phyloP scores from a whole-genome alignment of 805 yeast genomes.

The Metschnikowia noctiluminum region DNA sequence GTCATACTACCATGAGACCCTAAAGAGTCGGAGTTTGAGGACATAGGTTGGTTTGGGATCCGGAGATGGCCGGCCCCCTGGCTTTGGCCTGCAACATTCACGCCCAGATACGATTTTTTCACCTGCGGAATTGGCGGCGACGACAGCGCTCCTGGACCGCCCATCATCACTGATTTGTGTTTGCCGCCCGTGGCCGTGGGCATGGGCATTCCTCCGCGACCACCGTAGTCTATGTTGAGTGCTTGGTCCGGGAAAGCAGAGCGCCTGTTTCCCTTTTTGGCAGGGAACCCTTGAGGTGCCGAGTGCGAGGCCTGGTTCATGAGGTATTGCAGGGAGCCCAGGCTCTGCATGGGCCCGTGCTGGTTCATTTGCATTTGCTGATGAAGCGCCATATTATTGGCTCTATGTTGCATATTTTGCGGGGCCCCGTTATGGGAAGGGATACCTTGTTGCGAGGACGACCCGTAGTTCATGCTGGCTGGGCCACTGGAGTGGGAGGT shows the following conservation, averaged over 20 bases:
- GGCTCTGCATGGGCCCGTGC: constrained; percentile 13
- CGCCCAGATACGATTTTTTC: constrained; percentile 13
- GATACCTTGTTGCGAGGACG: too few species aligned
- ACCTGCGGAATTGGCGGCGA: constrained; percentile 17
- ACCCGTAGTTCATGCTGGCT: constrained; percentile 1
- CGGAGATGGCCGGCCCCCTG: constrained; percentile 8
- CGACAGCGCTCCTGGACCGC: constrained; percentile 16
- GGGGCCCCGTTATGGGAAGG: neutral
- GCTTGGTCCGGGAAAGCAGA: constrained; percentile 33
- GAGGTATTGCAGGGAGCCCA: constrained; percentile 9
- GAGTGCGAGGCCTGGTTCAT: constrained; percentile 5
- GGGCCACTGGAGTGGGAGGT: constrained; percentile 1
- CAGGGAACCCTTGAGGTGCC: constrained; percentile 6
- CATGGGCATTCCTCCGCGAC: constrained; percentile 48
- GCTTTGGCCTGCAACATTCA: neutral
- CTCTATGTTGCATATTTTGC: neutral
- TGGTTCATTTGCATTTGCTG: constrained; percentile 7
- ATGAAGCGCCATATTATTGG: constrained; percentile 15
- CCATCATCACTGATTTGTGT: constrained; percentile 17
- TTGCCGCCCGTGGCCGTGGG: constrained; percentile 18
- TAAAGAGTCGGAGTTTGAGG: constrained; percentile 19
- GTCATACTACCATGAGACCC: constrained; percentile 22
- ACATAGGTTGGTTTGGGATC: constrained; percentile 6
- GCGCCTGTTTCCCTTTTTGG: constrained; percentile 34
- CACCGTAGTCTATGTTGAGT: constrained; percentile 40